Base-by-base conservation (phyloP, 495 filamentous ascomycete species). In the Jackrogersella multiformis region DNA sequence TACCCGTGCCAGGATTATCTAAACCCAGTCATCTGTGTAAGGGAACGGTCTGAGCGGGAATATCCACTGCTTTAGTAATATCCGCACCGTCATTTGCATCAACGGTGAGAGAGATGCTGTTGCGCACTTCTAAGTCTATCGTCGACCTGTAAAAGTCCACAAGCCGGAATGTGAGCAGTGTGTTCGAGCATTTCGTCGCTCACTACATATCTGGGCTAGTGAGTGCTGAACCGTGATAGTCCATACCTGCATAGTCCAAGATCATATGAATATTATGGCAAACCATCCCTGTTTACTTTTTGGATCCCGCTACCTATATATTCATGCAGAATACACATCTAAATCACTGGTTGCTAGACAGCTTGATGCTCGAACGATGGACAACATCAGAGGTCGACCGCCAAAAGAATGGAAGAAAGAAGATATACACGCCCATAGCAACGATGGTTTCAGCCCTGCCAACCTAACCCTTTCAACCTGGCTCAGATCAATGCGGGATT, bases 31-130 rank as follows among this genome's bases (percentile, higher is more conserved):
- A 62, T 55, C 55, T 49, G 49, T 56, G 58, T 54, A 44, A 45
- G 56, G 30, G 32, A 62, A 62, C 61, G 68, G 68, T 69, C 66
- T 64, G 61, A 48, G 46, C 49, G 48, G 60, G 35, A 61, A 36
- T 56, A 42, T 56, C 61, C 66, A 64, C 44, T 56, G 24, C 66
- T 64, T 70, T 65, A 61, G 61, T 70, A 70, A 65, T 70, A 57
- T 24, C 28, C 32, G 46, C 56, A 46, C 23, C 23, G 13, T 56
- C 39, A 44, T 59, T 64, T 51, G 32, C 49, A 21, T 26, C 56
- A 54, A 70, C 61, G 56, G 61, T 65, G 67, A 70, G 56, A 53
- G 38, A 39, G 39, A 28, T 45, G 44, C 42, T 41, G 8, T 23
- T 35, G 26, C 26, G 23, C 9, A 60, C 56, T 42, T 49, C 53